These are phyloP conservation scores for Suaeda aralocaspica DNA, from an alignment of 148 eudicot species.

Conservation along the genomic window DNA sequence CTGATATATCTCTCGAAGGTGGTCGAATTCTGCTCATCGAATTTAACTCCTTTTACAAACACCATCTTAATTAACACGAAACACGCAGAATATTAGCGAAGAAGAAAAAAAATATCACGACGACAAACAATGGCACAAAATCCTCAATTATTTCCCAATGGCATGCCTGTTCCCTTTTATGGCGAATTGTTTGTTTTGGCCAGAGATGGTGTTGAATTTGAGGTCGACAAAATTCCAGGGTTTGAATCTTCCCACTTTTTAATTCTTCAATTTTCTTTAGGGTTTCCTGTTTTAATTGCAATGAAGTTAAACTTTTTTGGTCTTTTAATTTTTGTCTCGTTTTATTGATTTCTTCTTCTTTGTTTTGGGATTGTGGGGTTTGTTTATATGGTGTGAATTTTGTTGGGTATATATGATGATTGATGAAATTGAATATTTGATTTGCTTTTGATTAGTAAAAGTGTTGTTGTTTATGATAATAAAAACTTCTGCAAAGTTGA, in stretches of 20 bases:
- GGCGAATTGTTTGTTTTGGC: slow-evolving; percentile 87
- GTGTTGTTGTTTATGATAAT: background rate
- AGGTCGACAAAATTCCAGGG: slow-evolving; percentile 90
- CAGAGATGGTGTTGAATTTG: slow-evolving; percentile 89
- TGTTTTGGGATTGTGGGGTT: background rate
- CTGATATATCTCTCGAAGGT: too few species aligned
- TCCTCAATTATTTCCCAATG: slow-evolving; percentile 78
- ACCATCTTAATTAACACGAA: background rate
- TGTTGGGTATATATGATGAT: background rate
- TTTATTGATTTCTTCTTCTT: too few species aligned
- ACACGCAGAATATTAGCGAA: background rate
- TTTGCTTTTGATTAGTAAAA: background rate
- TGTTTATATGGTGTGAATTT: background rate
- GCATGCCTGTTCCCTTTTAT: slow-evolving; percentile 80
- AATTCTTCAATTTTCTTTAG: background rate
- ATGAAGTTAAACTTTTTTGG: background rate
- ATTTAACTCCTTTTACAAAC: too few species aligned
- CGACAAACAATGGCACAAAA: slow-evolving; percentile 68
- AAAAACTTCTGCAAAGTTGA: background rate
- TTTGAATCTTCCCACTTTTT: slow-evolving; percentile 6
- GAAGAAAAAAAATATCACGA: background rate
- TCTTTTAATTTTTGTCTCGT: background rate
- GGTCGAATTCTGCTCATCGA: too few species aligned
- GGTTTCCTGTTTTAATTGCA: too few species aligned
- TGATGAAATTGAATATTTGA: background rate